phyloP scores from a whole-genome alignment of 441 rosid genomes.

The Populus hybrid region DNA sequence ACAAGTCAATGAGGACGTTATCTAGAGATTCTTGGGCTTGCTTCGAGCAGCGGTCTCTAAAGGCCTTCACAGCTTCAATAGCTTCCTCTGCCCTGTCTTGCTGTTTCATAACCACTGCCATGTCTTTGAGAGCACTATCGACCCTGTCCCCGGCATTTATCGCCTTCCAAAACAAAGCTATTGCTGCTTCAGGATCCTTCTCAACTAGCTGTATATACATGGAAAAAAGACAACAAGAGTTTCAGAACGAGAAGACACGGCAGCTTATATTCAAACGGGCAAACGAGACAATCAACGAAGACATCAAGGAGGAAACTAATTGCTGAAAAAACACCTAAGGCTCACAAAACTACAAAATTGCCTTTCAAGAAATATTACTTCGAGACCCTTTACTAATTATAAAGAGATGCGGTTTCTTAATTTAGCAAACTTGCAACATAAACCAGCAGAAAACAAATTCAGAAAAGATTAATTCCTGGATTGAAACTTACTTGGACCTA shows the following conservation, averaged over 20 bases:
- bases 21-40: slow-evolving; percentile 87
- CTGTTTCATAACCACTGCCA: slow-evolving; percentile 92
- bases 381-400: not conserved
- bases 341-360: not conserved
- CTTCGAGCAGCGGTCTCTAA: slow-evolving; percentile 71
- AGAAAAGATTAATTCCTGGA: not conserved
- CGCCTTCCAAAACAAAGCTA: slow-evolving; percentile 82
- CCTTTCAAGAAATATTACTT: not conserved
- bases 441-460: not conserved
- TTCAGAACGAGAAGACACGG: not conserved
- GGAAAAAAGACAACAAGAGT: not conserved
- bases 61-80: slow-evolving; percentile 77
- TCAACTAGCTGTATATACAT: slow-evolving; percentile 57
- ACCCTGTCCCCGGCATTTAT: slow-evolving; percentile 82
- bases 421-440: not conserved
- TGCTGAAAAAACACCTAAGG: not conserved
- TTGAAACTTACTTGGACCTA: not conserved
- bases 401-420: not conserved
- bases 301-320: not conserved
- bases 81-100: slow-evolving; percentile 63
- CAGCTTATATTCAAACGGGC: not conserved
- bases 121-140: slow-evolving; percentile 90
- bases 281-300: not conserved
- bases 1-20: slow-evolving; percentile 84
- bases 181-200: slow-evolving; percentile 79